Conservation (phyloP, 352 stramenopile species). For the Globisporangium splendens region DNA sequence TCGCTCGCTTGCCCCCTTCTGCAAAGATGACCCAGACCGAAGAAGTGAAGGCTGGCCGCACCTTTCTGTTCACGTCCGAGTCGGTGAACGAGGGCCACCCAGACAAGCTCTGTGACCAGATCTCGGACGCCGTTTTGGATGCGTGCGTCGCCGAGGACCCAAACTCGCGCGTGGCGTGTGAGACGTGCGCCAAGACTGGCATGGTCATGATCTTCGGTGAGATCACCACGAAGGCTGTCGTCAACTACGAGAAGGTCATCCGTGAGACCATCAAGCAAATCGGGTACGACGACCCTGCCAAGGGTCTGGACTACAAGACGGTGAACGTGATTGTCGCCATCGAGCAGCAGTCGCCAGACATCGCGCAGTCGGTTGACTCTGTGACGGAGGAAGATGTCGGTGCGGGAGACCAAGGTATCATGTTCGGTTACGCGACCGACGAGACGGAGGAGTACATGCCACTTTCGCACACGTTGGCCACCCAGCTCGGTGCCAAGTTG, state of each 20-base stretch:
- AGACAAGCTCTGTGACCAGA: constrained; percentile 98
- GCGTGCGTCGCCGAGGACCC: constrained; percentile 97
- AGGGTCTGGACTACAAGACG: constrained; percentile 99
- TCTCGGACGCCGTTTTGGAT: constrained; percentile 98
- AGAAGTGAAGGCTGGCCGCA: constrained; percentile 46
- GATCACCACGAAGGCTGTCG: constrained; percentile 98
- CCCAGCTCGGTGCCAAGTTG: constrained; percentile 93
- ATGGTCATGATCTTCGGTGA: constrained; percentile 99
- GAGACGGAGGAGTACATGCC: constrained; percentile 98
- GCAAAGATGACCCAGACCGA: constrained; percentile 57
- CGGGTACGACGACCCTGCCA: constrained; percentile 98
- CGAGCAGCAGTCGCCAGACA: constrained; percentile 99
- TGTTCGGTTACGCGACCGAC: constrained; percentile 95
- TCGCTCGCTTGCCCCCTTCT: background rate
- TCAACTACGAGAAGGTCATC: constrained; percentile 99
- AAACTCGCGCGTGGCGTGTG: constrained; percentile 97
- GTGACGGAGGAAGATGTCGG: constrained; percentile 97
- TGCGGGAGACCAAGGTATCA: constrained; percentile 96
- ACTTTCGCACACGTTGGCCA: constrained; percentile 97
- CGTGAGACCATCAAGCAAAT: constrained; percentile 99
- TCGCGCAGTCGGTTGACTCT: constrained; percentile 97
- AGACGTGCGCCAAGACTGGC: constrained; percentile 99
- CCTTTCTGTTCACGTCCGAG: constrained; percentile 97
- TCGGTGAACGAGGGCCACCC: constrained; percentile 99
- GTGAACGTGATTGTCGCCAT: constrained; percentile 99